Evolutionary conservation across 495 filamentous ascomycete species (phyloP), one percentile per base, ranked within the genome.

Genomic region (Xylaria venustula): DNA sequence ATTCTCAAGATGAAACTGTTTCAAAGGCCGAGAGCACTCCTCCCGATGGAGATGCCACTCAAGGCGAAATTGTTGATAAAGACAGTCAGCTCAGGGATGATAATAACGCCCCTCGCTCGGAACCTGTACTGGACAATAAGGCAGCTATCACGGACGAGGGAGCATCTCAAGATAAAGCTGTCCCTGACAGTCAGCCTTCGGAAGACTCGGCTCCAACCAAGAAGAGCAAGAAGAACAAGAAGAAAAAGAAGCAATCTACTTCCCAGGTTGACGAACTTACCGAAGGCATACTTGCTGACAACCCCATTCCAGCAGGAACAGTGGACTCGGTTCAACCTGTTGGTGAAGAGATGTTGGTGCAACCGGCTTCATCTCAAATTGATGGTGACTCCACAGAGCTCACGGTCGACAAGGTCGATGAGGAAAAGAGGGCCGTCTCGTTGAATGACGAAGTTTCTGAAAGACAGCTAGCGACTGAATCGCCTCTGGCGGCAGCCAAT

Each of bases 151-250:
- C 11, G 1, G 28, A 51, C 5, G 34, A 59, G 22, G 8, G 15
- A 45, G 12, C 44, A 9, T 8, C 40, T 48, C 5, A 52, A 26
- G n/a, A n/a, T 19, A 19, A 57, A 20, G 7, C 41, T 48, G 19
- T 23, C 1, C 3, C 47, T 28, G 12, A 47, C 25, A 41, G 36
- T 25, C 54, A 5, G 28, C 25, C 47, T 52, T 32, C 34, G 25
- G 22, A 60, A 47, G 41, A 40, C n/a, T 40, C 23, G 30, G n/a
- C 50, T 4, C 32, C 55, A 8, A n/a, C 20, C 17, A 15, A 61
- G 53, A 15, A 61, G 53, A 50, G 36, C 55, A 61, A 62, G 17
- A 60, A 62, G 48, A 48, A 62, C 28, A 57, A 65, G 44, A 55
- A 19, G 50, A 63, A 63, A 50, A 63, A 64, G 23, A 53, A 62